Evolutionary conservation across 179 eudicot species (phyloP).

Genomic region (Dionaea muscipula): DNA sequence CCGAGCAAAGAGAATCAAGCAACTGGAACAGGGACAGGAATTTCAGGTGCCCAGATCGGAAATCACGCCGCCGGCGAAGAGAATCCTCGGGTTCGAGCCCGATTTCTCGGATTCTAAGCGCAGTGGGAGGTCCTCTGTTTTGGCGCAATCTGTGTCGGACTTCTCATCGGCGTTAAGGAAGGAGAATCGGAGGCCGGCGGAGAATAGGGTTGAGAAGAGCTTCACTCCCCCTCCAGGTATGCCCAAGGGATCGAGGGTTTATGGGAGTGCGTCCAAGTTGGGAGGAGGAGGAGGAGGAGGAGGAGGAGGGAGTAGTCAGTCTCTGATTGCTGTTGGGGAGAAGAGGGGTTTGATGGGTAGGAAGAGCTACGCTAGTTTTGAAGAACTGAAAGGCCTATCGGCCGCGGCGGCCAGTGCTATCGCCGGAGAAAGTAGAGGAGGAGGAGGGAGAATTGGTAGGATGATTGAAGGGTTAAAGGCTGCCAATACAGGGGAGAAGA

Average conservation of each 20-base stretch:
- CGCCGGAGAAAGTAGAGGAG: constrained; percentile 41
- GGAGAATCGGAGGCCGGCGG: constrained; percentile 59
- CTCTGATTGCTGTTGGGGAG: constrained; percentile 47
- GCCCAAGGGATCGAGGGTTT: constrained; percentile 30
- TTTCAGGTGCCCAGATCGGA: constrained; percentile 15
- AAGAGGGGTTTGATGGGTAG: constrained; percentile 37
- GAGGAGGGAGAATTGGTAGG: too few relatives aligned
- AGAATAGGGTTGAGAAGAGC: constrained; percentile 16
- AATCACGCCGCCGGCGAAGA: constrained; percentile 26
- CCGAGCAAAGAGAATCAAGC: constrained; percentile 13
- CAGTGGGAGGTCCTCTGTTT: constrained; percentile 21
- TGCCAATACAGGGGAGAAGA: too few relatives aligned
- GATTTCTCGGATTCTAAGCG: constrained; percentile 17
- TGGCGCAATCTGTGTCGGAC: constrained; percentile 83
- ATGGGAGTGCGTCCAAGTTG: constrained; percentile 25
- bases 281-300: constrained; percentile 20
- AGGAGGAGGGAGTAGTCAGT: constrained; percentile 15
- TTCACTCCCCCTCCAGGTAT: constrained; percentile 23
- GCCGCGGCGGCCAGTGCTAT: constrained; percentile 40
- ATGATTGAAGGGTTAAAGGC: too few relatives aligned
- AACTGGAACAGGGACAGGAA: constrained; percentile 4
- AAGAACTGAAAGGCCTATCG: constrained; percentile 57
- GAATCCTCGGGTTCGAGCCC: constrained; percentile 30
- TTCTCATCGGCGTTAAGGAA: constrained; percentile 48
- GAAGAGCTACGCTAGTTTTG: constrained; percentile 69